Percentiles rank a stretch among this genome's conserved stretches.
Conservation (phyloP, 106 monocot species). For the Platanthera zijinensis region DNA sequence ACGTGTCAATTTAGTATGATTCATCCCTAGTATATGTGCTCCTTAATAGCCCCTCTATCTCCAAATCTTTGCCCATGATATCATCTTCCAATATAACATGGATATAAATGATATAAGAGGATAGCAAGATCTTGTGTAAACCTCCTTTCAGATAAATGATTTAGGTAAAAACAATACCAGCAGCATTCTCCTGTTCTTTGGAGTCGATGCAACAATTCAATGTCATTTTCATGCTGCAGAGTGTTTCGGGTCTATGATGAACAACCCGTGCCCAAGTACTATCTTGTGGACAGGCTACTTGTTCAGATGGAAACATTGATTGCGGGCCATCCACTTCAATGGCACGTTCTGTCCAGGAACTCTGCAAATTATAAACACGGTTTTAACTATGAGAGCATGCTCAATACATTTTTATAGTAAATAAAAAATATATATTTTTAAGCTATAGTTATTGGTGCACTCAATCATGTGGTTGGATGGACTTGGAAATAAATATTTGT, state of each 20-base stretch:
- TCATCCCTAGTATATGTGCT: constrained; percentile 13
- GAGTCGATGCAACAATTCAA: constrained; percentile 15
- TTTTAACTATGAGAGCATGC: background rate
- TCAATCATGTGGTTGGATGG: too few relatives aligned
- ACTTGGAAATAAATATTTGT: too few relatives aligned
- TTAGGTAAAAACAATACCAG: constrained; percentile 33
- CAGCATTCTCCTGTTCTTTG: constrained; percentile 28
- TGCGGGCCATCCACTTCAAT: constrained; percentile 57
- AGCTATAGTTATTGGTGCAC: background rate
- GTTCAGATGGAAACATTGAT: constrained; percentile 42
- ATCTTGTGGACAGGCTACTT: constrained; percentile 49
- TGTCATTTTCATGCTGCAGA: constrained; percentile 35
- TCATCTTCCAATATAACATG: constrained; percentile 32
- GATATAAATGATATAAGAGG: constrained; percentile 6
- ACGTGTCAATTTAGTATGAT: constrained; percentile 6
- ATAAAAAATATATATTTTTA: background rate
- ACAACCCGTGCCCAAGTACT: constrained; percentile 76
- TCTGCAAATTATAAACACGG: constrained; percentile 33
- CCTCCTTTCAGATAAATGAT: background rate
- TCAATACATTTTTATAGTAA: background rate
- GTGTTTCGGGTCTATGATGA: constrained; percentile 46
- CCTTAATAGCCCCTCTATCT: constrained; percentile 32
- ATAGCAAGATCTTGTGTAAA: background rate
- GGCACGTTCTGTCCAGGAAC: constrained; percentile 75
- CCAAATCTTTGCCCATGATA: constrained; percentile 47